Conservation (phyloP, 177 flowering plant species). For the Telopea speciosissima region DNA sequence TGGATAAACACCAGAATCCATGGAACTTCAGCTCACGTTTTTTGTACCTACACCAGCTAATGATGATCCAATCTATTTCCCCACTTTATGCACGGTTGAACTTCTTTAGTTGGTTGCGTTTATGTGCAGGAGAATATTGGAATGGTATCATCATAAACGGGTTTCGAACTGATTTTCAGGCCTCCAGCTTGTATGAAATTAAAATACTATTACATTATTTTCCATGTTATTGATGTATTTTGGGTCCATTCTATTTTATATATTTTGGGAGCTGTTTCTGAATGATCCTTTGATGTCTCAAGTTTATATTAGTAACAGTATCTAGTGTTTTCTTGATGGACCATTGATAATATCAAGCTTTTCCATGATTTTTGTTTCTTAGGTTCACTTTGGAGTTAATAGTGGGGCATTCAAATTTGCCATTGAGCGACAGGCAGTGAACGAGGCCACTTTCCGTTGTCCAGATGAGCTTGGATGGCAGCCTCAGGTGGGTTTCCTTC, state of each 20-base stretch:
- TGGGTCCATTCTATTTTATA: no score
- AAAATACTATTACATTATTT: no score
- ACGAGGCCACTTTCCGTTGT: conserved; percentile 69
- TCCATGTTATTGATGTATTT: no score
- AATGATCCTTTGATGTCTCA: not conserved
- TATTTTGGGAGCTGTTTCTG: no score
- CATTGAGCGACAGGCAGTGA: conserved; percentile 57
- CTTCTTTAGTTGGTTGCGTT: no score
- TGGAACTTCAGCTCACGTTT: not conserved
- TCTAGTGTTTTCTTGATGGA: not conserved
- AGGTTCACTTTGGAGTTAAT: conserved; percentile 68
- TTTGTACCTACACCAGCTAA: not conserved
- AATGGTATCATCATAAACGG: not conserved
- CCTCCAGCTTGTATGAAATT: no score
- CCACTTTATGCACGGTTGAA: not conserved
- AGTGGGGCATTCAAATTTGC: conserved; percentile 45
- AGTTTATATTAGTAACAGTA: not conserved
- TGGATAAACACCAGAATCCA: not conserved
- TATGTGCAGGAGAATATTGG: not conserved
- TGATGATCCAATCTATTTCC: not conserved
- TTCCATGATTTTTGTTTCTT: conserved; percentile 3
- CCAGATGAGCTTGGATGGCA: conserved; percentile 81
- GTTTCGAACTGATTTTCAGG: not conserved
- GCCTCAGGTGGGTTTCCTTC: conserved; percentile 48
- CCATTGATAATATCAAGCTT: not conserved